Evolutionary conservation across 2,329 filamentous ascomycete species (phyloP).

Genomic region (Penicillium occitanis): DNA sequence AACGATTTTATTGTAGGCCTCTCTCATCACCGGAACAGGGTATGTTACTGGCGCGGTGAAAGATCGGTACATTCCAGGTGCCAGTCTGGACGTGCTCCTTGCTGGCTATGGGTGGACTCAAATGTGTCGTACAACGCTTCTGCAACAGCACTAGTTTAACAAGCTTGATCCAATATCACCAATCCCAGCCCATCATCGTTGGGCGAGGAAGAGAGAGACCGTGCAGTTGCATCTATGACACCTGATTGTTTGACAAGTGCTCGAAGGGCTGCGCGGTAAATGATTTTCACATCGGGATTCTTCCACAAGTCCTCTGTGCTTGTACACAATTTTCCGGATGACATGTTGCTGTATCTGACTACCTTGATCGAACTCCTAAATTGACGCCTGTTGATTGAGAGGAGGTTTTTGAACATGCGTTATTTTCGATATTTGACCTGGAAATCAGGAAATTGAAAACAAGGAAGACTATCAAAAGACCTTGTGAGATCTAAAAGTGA

Average conservation of each 20-base stretch:
- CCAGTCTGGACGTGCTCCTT: neutral
- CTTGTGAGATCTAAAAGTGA: neutral
- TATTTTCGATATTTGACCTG: too few species aligned
- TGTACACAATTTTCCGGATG: neutral
- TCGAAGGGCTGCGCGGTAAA: neutral
- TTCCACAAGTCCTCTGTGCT: neutral
- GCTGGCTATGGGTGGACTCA: neutral
- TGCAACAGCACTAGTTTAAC: neutral
- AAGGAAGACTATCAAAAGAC: neutral
- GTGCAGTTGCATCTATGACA: neutral
- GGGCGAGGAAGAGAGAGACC: neutral
- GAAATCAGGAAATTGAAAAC: neutral
- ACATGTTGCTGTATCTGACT: neutral
- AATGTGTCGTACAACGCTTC: neutral
- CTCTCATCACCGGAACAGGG: constrained; percentile 22
- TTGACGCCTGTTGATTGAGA: too few species aligned
- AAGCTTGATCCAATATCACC: neutral
- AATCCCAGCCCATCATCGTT: neutral
- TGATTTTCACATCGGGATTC: neutral
- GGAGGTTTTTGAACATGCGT: neutral
- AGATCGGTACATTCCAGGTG: neutral
- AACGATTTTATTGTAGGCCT: constrained; percentile 34
- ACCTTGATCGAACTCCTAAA: neutral
- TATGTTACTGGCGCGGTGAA: constrained; percentile 8
- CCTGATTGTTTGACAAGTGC: neutral